phyloP scores from a whole-genome alignment of 1,284 basidiomycete genomes.

The Exobasidium rhododendri region DNA sequence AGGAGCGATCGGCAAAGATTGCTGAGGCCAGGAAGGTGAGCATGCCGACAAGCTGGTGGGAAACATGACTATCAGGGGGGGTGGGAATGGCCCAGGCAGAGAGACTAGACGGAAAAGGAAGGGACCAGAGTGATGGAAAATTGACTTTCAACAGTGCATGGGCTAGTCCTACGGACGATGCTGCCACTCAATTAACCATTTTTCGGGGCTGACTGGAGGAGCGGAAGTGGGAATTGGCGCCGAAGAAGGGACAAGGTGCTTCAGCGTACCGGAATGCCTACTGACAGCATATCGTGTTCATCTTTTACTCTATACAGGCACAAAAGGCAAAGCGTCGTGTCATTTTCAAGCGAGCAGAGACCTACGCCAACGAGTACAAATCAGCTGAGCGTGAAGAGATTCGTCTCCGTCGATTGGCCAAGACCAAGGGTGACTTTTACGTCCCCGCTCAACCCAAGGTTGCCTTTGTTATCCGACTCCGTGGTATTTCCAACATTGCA shows the following conservation, averaged over 20 bases:
- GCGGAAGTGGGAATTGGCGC: neutral
- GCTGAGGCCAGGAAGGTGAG: slow-evolving; percentile 84
- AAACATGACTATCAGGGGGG: neutral
- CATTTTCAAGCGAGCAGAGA: slow-evolving; percentile 98
- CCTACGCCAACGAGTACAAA: slow-evolving; percentile 96
- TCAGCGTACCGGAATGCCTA: neutral
- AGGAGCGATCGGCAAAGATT: slow-evolving; percentile 86
- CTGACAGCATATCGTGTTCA: neutral
- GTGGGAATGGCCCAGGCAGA: neutral
- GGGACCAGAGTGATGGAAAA: slow-evolving; percentile 1
- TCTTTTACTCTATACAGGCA: slow-evolving; percentile 62
- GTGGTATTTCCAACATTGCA: slow-evolving; percentile 97
- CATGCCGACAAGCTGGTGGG: too few species aligned
- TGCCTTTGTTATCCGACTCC: slow-evolving; percentile 88
- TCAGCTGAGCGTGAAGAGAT: slow-evolving; percentile 93
- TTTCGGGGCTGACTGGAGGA: slow-evolving; percentile 51
- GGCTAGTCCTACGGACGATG: slow-evolving; percentile 52
- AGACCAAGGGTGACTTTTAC: slow-evolving; percentile 91
- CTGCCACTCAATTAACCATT: slow-evolving; percentile 53
- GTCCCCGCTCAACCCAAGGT: slow-evolving; percentile 95
- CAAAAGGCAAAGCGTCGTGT: slow-evolving; percentile 88
- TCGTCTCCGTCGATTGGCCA: slow-evolving; percentile 87
- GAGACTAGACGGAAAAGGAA: neutral
- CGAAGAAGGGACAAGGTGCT: neutral
- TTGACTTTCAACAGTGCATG: slow-evolving; percentile 23